phyloP scores from a whole-genome alignment of 805 yeast species.

The Debaryomyces maramus region DNA sequence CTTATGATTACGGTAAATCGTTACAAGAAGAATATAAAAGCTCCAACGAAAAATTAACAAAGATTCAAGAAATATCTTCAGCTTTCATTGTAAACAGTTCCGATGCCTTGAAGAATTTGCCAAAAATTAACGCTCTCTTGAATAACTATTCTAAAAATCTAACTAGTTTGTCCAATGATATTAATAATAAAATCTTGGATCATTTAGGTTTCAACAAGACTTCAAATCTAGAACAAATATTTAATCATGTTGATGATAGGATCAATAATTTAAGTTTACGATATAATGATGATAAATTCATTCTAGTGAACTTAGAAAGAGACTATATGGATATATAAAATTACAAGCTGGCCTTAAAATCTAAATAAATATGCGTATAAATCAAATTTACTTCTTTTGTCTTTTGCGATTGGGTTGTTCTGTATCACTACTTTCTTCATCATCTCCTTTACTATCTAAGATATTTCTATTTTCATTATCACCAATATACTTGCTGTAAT shows the following conservation, averaged over 20 bases:
- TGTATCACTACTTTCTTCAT: slow-evolving; percentile 4
- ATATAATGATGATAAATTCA: slow-evolving; percentile 32
- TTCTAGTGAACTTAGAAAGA: slow-evolving; percentile 37
- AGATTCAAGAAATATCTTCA: slow-evolving; percentile 21
- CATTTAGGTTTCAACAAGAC: slow-evolving; percentile 21
- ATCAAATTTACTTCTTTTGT: slow-evolving; percentile 1
- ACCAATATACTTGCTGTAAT: slow-evolving; percentile 6
- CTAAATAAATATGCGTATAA: neutral
- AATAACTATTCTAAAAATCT: slow-evolving; percentile 21
- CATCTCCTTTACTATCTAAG: neutral
- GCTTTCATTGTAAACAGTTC: slow-evolving; percentile 22
- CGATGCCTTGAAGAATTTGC: slow-evolving; percentile 20
- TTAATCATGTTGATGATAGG: slow-evolving; percentile 30
- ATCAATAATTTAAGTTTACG: slow-evolving; percentile 28
- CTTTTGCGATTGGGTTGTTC: slow-evolving; percentile 8
- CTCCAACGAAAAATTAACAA: slow-evolving; percentile 3
- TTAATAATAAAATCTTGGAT: slow-evolving; percentile 26
- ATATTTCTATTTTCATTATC: slow-evolving; percentile 2
- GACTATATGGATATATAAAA: slow-evolving; percentile 31
- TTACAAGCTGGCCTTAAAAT: slow-evolving; percentile 1
- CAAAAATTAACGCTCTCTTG: slow-evolving; percentile 20
- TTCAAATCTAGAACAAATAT: slow-evolving; percentile 34
- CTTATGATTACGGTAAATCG: slow-evolving; percentile 17
- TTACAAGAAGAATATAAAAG: slow-evolving; percentile 17
- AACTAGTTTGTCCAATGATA: slow-evolving; percentile 18